Evolutionary conservation across 306 rosid genomes (phyloP), one percentile per base, ranked within the genome.

Genomic region (Fragaria vesca): DNA sequence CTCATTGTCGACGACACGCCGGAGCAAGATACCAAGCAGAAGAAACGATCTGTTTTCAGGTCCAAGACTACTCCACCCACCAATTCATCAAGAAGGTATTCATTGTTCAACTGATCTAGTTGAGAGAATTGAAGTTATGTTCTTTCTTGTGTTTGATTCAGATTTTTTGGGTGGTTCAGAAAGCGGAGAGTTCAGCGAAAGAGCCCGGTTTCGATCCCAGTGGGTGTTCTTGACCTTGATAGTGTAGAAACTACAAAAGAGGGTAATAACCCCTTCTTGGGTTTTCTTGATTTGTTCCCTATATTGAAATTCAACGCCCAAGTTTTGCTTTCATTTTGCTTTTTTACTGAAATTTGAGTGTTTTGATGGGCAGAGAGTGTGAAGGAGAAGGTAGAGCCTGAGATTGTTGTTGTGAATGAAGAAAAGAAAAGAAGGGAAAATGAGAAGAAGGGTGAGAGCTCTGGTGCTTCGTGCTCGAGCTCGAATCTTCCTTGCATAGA

Each of bases 1-100:
- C 91, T 91, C 30, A 70, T 96, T 46, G 92, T 96, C 26, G 98
- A 96, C 26, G 98, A 93, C 77, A 93, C 99, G 1, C 97, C 97
- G 0, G 98, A 88, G 0, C 79, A 97, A 84, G 84, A 86, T 73
- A 38, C 32, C 8, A 89, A 86, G 81, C 73, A 68, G 75, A 89
- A 82, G 84, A 88, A 69, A 42, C 96, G 94, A 47, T 77, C 61
- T 3, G 79, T 75, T 80, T 69, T 83, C 38, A 81, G 51, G 73
- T 74, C 85, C 85, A 90, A 90, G 80, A 89, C 94, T 28, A 89
- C 93, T 28, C 96, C 99, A 11, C 83, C 85, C 45, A 78, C 85
- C 72, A 86, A 72, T 90, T 88, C 98, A 38, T 84, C 89, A 85
- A 87, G 97, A 97, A 90, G 75, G 36, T 80, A 50, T 73, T 40